phyloP scores from a whole-genome alignment of 257 asterid species.

The Penstemon newberryi region DNA sequence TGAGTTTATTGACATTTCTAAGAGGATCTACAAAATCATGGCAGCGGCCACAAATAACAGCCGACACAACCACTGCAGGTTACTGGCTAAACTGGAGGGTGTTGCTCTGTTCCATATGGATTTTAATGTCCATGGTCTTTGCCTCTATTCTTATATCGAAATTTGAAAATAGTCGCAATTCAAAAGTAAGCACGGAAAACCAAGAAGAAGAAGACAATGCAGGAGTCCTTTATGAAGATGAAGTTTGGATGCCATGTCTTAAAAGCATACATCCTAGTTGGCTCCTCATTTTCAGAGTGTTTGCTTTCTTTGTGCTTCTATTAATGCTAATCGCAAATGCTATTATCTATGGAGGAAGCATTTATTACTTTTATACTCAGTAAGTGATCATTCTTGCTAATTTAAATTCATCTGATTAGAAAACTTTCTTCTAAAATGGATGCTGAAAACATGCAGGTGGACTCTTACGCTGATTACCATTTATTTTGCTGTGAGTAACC shows the following conservation, averaged over 20 bases:
- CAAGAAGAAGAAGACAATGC: conserved; percentile 33
- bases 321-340: conserved; percentile 70
- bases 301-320: conserved; percentile 74
- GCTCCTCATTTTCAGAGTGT: conserved; percentile 67
- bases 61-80: conserved; percentile 62
- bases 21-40: conserved; percentile 81
- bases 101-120: conserved; percentile 66
- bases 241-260: conserved; percentile 87
- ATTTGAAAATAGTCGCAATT: conserved; percentile 46
- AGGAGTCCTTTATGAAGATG: conserved; percentile 71
- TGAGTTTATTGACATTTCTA: conserved; percentile 77
- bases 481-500: conserved; percentile 75
- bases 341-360: conserved; percentile 63
- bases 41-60: conserved; percentile 78
- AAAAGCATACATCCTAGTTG: conserved; percentile 74
- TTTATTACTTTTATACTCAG: conserved; percentile 90
- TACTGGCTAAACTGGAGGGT: conserved; percentile 97
- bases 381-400: conserved; percentile 35
- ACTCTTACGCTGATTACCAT: conserved; percentile 76
- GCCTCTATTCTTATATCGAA: conserved; percentile 73
- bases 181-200: conserved; percentile 30
- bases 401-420: neutral
- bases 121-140: conserved; percentile 58
- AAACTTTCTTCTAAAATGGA: neutral
- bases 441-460: conserved; percentile 58